Base-by-base conservation (phyloP, 495 filamentous ascomycete species). In the Pseudevernia furfuracea region DNA sequence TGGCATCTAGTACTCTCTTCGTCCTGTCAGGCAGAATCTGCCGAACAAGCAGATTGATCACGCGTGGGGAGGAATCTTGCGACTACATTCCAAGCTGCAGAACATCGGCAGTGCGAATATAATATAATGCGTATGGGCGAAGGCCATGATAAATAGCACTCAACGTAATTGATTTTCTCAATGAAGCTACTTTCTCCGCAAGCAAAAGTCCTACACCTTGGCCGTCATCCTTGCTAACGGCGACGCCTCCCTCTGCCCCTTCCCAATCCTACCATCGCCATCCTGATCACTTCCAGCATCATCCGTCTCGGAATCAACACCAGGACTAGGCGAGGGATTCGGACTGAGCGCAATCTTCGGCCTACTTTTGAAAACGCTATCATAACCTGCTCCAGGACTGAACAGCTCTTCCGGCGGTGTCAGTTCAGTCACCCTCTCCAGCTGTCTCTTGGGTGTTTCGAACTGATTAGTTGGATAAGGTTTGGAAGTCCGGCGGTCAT, bases 311-410 rank as follows among this genome's bases (percentile, higher is more conserved):
- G 15, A 25, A n/a, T 23, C 15, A 28, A 28, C 44, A 25, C 57
- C 44, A 43, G 11, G 4, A 34, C 3, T 28, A 46, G 86, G 87
- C 37, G 84, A 86, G 4, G 81, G 77, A 5, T 85, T 73, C n/a
- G 90, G 89, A 75, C 91, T 95, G 10, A 79, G 80, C 60, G 85
- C 87, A 61, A 96, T 81, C 67, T 86, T 88, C 2, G 92, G 92
- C 65, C 92, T 74, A 46, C 89, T 91, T 75, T 86, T 91, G 75
- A 96, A 96, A 1, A 96, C 86, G 59, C 87, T 89, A 58, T 89
- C 87, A 71, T 94, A 92, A 68, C 89, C 88, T 21, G 85, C 86
- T 59, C 87, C 83, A n/a, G 84, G 82, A 39, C 81, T 76, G 59
- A 89, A 84, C 41, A 90, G 75, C 58, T 81, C 74, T 68, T 87